A percentile compares a stretch with the other conserved stretches of the same genome.
phyloP scores from a whole-genome alignment of 176 grass and related monocot genomes.

The Zoysia pacifica region DNA sequence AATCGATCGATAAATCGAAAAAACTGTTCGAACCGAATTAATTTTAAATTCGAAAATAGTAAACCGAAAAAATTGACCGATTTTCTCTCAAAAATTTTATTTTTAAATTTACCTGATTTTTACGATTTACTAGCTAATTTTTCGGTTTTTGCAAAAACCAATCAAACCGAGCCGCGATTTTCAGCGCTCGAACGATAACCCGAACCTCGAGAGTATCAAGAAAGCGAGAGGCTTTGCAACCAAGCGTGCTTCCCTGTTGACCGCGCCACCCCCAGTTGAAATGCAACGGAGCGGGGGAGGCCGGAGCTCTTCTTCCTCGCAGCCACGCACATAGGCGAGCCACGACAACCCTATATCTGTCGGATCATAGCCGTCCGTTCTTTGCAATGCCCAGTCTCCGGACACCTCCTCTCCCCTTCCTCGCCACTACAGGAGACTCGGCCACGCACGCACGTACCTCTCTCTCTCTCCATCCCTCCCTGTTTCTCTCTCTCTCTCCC shows the following conservation, averaged over 20 bases:
- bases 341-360: neutral
- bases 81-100: too few relatives aligned
- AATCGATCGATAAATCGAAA: too few relatives aligned
- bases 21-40: too few relatives aligned
- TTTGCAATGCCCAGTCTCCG: slow-evolving; percentile 20
- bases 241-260: slow-evolving; percentile 63
- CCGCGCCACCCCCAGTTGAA: slow-evolving; percentile 32
- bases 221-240: slow-evolving; percentile 52
- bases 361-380: too few relatives aligned
- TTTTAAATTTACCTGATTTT: too few relatives aligned
- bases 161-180: too few relatives aligned
- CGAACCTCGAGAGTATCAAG: slow-evolving; percentile 43
- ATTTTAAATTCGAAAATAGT: too few relatives aligned
- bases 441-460: neutral
- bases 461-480: neutral
- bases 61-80: too few relatives aligned
- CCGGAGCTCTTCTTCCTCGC: neutral
- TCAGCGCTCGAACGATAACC: too few relatives aligned
- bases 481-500: neutral
- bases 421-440: slow-evolving; percentile 47
- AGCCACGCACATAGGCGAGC: neutral
- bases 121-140: too few relatives aligned
- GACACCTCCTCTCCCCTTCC: neutral
- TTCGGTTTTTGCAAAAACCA: too few relatives aligned
- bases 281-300: slow-evolving; percentile 29